Conservation (phyloP, 108 stramenopile species). For the Cyclotella atomus region DNA sequence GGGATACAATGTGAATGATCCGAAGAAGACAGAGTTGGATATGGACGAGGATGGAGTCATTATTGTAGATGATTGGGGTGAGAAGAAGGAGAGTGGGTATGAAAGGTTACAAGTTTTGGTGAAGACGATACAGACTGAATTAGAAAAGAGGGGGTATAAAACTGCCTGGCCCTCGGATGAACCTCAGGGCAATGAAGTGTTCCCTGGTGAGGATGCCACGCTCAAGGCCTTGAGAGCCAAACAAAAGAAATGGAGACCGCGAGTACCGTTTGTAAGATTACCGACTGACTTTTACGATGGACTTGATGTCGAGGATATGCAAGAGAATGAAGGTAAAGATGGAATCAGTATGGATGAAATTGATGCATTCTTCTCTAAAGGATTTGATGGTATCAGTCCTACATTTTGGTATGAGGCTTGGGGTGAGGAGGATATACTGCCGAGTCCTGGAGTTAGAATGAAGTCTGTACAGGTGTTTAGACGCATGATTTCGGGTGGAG, state of each 20-base stretch:
- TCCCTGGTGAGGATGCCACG: slow-evolving; percentile 25
- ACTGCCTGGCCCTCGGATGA: slow-evolving; percentile 64
- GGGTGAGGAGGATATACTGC: slow-evolving; percentile 63
- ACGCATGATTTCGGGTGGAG: slow-evolving; percentile 36
- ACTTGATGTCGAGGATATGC: slow-evolving; percentile 30
- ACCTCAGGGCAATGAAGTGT: slow-evolving; percentile 35
- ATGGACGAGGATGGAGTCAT: slow-evolving; percentile 43
- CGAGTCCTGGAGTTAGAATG: slow-evolving; percentile 60
- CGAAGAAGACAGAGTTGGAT: slow-evolving; percentile 18
- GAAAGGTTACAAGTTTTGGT: slow-evolving; percentile 49
- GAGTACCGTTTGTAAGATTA: slow-evolving; percentile 80
- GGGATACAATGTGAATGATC: slow-evolving; percentile 40
- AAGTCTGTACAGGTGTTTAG: slow-evolving; percentile 74
- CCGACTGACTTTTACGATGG: slow-evolving; percentile 66
- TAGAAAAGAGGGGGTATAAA: slow-evolving; percentile 60
- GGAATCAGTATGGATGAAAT: background rate
- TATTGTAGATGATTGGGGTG: slow-evolving; percentile 34
- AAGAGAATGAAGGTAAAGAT: slow-evolving; percentile 20
- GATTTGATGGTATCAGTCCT: slow-evolving; percentile 82
- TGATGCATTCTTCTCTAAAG: slow-evolving; percentile 30
- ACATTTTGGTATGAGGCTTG: slow-evolving; percentile 82
- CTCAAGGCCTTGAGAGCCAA: slow-evolving; percentile 18
- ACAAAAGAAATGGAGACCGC: slow-evolving; percentile 55
- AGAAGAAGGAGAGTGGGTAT: slow-evolving; percentile 24
- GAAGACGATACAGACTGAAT: slow-evolving; percentile 48